These are phyloP conservation scores for Wallacemonas collosoma DNA, from an alignment of 208 protist species.

Conservation along the genomic window DNA sequence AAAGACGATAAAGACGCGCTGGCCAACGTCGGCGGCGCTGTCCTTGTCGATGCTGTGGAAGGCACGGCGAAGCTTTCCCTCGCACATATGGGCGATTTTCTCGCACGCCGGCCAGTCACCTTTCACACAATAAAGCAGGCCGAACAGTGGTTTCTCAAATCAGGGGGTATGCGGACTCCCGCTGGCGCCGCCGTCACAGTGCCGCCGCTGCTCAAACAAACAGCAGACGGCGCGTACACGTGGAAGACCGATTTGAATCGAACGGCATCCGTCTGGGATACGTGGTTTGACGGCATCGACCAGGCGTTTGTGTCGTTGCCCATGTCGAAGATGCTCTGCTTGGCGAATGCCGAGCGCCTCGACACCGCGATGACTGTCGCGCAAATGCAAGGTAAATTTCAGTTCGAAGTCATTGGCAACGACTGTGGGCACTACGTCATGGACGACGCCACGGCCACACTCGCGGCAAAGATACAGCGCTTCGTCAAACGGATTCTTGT, in stretches of 20 bases:
- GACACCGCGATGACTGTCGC: constrained; percentile 90
- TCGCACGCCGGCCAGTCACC: constrained; percentile 59
- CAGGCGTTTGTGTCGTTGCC: constrained; percentile 73
- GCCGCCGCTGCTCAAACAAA: constrained; percentile 60
- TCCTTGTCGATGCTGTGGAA: constrained; percentile 92
- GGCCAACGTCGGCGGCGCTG: constrained; percentile 49
- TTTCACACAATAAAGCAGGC: constrained; percentile 74
- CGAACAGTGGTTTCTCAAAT: constrained; percentile 73
- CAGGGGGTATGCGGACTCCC: constrained; percentile 71
- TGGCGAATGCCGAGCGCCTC: constrained; percentile 85
- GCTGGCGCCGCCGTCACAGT: constrained; percentile 71
- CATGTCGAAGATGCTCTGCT: constrained; percentile 88
- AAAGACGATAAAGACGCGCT: constrained; percentile 28
- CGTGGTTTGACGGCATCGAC: constrained; percentile 90
- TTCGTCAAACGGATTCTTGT: constrained; percentile 68
- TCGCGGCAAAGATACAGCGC: constrained; percentile 58
- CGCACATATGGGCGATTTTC: constrained; percentile 77
- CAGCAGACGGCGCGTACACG: constrained; percentile 33
- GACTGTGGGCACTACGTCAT: constrained; percentile 91
- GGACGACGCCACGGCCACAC: constrained; percentile 78
- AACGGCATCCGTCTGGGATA: constrained; percentile 72
- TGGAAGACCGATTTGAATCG: constrained; percentile 80
- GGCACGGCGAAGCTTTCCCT: constrained; percentile 86
- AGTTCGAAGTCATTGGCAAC: constrained; percentile 87
- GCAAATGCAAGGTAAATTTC: constrained; percentile 96